Percentiles rank a stretch among this genome's conserved stretches.
Conservation (phyloP, 2,329 filamentous ascomycete genomes). For the Fusarium scirpi region DNA sequence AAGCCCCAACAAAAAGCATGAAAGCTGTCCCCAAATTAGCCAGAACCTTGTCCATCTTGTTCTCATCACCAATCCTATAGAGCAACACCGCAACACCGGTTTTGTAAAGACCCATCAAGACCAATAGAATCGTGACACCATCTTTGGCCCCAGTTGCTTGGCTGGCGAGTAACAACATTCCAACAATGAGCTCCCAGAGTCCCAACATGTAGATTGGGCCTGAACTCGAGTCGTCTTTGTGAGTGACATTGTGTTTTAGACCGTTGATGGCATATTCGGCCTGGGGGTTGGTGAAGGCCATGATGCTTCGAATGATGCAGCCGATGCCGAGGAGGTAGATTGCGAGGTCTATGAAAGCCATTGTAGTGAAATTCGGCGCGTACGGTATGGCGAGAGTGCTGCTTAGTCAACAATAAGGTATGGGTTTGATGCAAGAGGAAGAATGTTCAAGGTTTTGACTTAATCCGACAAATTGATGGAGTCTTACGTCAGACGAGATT, state of each 20-base stretch:
- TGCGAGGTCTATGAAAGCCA: neutral
- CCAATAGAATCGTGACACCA: neutral
- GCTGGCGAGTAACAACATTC: neutral
- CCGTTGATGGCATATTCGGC: constrained; percentile 17
- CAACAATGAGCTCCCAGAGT: constrained; percentile 8
- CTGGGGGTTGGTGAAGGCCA: constrained; percentile 17
- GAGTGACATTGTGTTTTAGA: neutral
- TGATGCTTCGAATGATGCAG: constrained; percentile 8
- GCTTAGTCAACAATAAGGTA: neutral
- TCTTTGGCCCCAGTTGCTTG: neutral
- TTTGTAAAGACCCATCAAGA: constrained; percentile 14
- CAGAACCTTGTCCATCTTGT: neutral
- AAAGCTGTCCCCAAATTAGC: neutral
- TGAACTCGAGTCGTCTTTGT: neutral
- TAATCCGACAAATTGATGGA: neutral
- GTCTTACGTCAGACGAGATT: neutral
- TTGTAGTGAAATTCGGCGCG: accelerated
- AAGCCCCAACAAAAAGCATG: neutral
- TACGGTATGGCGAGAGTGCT: too few relatives aligned
- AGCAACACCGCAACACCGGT: neutral
- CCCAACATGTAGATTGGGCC: constrained; percentile 15
- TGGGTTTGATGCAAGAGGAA: neutral
- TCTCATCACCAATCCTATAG: neutral
- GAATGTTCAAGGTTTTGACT: neutral
- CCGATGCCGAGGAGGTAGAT: neutral